Conservation (phyloP, 768 basidiomycete genomes). For the Basidioascus undulatus region DNA sequence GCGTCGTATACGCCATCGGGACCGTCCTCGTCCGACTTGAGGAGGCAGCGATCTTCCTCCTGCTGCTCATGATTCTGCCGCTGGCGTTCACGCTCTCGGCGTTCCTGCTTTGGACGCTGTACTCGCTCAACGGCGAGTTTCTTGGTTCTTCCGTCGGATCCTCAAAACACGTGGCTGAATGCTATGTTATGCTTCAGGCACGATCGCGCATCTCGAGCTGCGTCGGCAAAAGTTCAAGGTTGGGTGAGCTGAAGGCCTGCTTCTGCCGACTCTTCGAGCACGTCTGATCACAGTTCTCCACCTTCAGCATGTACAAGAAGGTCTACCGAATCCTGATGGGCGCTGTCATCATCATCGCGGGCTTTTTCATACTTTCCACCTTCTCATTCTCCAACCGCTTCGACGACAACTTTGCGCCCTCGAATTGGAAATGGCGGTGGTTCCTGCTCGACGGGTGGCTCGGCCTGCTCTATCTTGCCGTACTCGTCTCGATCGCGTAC, state of each 20-base stretch:
- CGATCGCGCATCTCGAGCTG: conserved; percentile 59
- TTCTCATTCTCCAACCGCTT: conserved; percentile 74
- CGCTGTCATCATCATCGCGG: conserved; percentile 52
- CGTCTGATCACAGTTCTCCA: conserved; percentile 34
- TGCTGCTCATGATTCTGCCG: conserved; percentile 78
- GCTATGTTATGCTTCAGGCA: conserved; percentile 25
- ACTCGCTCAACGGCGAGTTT: conserved; percentile 52
- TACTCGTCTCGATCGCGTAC: conserved; percentile 59
- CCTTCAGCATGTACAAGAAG: conserved; percentile 65
- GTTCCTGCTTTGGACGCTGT: conserved; percentile 89
- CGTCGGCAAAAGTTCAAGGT: conserved; percentile 30
- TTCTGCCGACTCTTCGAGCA: no score
- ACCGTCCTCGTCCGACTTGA: conserved; percentile 83
- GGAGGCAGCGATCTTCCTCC: conserved; percentile 57
- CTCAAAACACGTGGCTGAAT: background rate
- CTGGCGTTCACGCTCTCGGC: conserved; percentile 84
- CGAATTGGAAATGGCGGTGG: conserved; percentile 33
- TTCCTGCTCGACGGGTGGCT: conserved; percentile 92
- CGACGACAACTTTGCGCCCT: conserved; percentile 24
- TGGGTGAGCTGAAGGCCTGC: conserved; percentile 4
- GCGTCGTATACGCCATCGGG: conserved; percentile 63
- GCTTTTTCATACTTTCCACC: conserved; percentile 62
- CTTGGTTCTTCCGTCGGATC: background rate
- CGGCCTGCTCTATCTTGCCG: conserved; percentile 57
- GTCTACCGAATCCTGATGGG: conserved; percentile 64